phyloP scores from a whole-genome alignment of 371 early-diverging fungal species.

The Haplosporangium sp. region DNA sequence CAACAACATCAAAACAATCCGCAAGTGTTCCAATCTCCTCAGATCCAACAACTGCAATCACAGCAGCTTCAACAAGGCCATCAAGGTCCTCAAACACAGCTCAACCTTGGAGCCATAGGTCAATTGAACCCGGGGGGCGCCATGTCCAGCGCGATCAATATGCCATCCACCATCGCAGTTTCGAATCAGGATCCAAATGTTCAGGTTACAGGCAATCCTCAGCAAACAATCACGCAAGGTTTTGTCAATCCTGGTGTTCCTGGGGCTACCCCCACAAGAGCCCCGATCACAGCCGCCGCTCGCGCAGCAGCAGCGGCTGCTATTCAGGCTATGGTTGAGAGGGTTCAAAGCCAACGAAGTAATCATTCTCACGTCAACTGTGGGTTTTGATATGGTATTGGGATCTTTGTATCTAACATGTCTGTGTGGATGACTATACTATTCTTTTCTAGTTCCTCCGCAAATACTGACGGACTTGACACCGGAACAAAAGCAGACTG shows the following conservation, averaged over 20 bases:
- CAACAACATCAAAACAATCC: slow-evolving; percentile 13
- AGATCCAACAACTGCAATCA: slow-evolving; percentile 9
- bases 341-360: slow-evolving; percentile 59
- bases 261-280: slow-evolving; percentile 1
- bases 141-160: slow-evolving; percentile 11
- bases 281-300: slow-evolving; percentile 11
- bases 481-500: slow-evolving; percentile 61
- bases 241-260: slow-evolving; percentile 8
- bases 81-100: slow-evolving; percentile 9
- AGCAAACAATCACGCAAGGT: slow-evolving; percentile 2
- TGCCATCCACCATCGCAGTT: neutral
- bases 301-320: slow-evolving; percentile 51
- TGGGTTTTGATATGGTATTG: neutral
- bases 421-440: neutral
- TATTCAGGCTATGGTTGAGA: slow-evolving; percentile 61
- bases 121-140: slow-evolving; percentile 15
- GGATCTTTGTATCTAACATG: neutral
- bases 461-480: slow-evolving; percentile 51
- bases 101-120: neutral
- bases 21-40: slow-evolving; percentile 8
- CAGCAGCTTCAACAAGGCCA: slow-evolving; percentile 10
- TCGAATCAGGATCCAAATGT: slow-evolving; percentile 8
- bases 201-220: neutral
- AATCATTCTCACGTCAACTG: neutral
- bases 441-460: slow-evolving; percentile 42